Percentiles rank a stretch among this genome's conserved stretches.
Evolutionary conservation across 768 basidiomycete genomes (phyloP).

Genomic region (Trametes cinnabarina): DNA sequence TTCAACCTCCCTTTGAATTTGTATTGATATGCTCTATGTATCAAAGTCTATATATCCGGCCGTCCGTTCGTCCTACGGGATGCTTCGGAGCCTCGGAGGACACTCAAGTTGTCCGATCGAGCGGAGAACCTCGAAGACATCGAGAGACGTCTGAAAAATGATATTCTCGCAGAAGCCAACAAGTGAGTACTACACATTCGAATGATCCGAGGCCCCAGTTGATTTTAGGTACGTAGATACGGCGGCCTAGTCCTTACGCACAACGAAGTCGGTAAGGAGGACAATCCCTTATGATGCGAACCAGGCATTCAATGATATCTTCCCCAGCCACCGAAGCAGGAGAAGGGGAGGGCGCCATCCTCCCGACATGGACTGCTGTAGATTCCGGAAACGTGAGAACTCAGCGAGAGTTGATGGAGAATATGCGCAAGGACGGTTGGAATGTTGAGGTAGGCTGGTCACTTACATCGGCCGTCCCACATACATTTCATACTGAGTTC

Average conservation of each 20-base stretch:
- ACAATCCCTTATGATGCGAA: not conserved
- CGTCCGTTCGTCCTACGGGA: conserved; percentile 92
- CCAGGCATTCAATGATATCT: too few relatives aligned
- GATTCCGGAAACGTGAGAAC: conserved; percentile 84
- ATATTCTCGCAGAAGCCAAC: conserved; percentile 82
- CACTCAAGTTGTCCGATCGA: conserved; percentile 82
- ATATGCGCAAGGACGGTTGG: conserved; percentile 81
- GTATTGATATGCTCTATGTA: conserved; percentile 4
- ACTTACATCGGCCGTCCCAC: too few relatives aligned
- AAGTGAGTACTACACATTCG: conserved; percentile 43
- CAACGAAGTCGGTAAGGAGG: conserved; percentile 79
- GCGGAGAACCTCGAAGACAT: conserved; percentile 94
- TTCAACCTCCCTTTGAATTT: not conserved
- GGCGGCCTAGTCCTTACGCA: conserved; percentile 92
- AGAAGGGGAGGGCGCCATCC: conserved; percentile 73
- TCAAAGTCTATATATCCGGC: conserved; percentile 79
- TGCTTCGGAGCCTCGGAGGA: conserved; percentile 76
- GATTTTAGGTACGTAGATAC: conserved; percentile 46
- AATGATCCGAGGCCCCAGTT: not conserved
- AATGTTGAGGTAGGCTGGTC: conserved; percentile 68
- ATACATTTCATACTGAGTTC: conserved; percentile 3
- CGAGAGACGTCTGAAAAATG: conserved; percentile 82
- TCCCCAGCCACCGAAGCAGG: conserved; percentile 41
- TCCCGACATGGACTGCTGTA: conserved; percentile 93
- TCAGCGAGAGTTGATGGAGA: conserved; percentile 80